Conservation (phyloP, 139 green algal species). For the Gonium pectorale region DNA sequence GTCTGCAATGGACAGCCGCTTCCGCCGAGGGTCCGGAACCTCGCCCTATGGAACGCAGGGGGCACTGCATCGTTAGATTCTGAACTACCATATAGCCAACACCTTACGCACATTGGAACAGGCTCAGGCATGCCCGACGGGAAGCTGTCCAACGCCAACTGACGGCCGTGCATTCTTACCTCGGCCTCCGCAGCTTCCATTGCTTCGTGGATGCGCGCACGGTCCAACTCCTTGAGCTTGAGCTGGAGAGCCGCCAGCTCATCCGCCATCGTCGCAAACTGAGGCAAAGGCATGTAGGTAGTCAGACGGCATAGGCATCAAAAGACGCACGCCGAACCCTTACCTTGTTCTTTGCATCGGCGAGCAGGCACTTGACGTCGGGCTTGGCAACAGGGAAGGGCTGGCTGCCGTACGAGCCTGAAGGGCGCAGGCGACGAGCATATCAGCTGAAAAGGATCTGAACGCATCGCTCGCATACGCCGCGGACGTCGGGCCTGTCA, state of each 20-base stretch:
- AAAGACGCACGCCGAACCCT: not conserved
- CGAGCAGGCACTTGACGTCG: slow-evolving; percentile 11
- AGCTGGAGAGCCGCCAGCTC: slow-evolving; percentile 22
- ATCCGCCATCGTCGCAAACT: slow-evolving; percentile 22
- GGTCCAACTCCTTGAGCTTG: slow-evolving; percentile 13
- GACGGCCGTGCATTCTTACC: too few relatives aligned
- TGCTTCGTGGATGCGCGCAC: slow-evolving; percentile 2
- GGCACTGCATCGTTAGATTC: too few relatives aligned
- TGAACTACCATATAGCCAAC: too few relatives aligned
- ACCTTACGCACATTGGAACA: too few relatives aligned
- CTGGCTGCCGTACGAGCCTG: slow-evolving; percentile 19
- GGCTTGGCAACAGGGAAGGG: not conserved
- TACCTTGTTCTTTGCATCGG: slow-evolving; percentile 2
- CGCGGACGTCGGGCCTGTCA: too few relatives aligned
- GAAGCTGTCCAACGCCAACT: too few relatives aligned
- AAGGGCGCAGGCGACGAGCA: not conserved
- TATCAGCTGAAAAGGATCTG: too few relatives aligned
- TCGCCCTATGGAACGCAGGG: too few relatives aligned
- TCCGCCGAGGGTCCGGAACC: too few relatives aligned
- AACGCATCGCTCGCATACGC: too few relatives aligned
- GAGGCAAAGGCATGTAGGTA: not conserved
- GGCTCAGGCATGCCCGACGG: too few relatives aligned
- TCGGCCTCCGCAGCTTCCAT: slow-evolving; percentile 13
- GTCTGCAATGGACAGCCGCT: too few relatives aligned
- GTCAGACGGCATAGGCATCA: not conserved